Base-by-base conservation (phyloP, 2,329 filamentous ascomycete species). In the Aureobasidium namibiae region DNA sequence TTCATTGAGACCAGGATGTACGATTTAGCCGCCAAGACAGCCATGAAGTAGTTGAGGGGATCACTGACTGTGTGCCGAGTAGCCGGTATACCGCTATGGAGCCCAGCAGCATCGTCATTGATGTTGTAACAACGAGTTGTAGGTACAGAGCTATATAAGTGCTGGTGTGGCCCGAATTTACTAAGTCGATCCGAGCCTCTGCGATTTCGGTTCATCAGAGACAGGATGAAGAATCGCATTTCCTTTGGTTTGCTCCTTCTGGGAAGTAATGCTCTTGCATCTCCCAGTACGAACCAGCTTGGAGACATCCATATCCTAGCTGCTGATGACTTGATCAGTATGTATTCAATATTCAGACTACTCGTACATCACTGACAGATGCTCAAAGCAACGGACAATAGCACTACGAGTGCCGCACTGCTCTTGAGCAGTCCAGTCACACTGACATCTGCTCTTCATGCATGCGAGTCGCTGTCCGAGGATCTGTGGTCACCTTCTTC, bases 401-500 rank as follows among this genome's bases (percentile, higher is more conserved):
- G 24, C 13, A 60, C 26, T 13, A 60, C 56, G 9, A 61, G 60
- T 44, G 60, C 60, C 18, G 60, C 60, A 13, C 26, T 61, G 14
- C 38, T 61, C 16, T 34, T 61, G 23, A 41, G 42, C 14, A 39
- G 9, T 1, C 31, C 60, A 13, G 24, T 33, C 7, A 60, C 56
- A 23, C 42, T 52, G 9, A 29, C 49, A 29, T 29, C 21, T 14
- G 56, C 60, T n/a, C n/a, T 36, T 23, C 23, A 13, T 21, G 41
- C 60, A 29, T 61, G 60, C 41, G 34, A 48, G 18, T 41, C 62
- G 6, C 41, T 64, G 42, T 48, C 56, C n/a, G 63, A 64, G 44
- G 36, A 26, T 23, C 34, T 64, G 5, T 63, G 60, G 57, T 62
- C 63, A 26, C 42, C 62, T n/a, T 59, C 53, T 14, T 59, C 53